Evolutionary conservation across 2,329 filamentous ascomycete species (phyloP).

Genomic region (Fusarium agapanthi): DNA sequence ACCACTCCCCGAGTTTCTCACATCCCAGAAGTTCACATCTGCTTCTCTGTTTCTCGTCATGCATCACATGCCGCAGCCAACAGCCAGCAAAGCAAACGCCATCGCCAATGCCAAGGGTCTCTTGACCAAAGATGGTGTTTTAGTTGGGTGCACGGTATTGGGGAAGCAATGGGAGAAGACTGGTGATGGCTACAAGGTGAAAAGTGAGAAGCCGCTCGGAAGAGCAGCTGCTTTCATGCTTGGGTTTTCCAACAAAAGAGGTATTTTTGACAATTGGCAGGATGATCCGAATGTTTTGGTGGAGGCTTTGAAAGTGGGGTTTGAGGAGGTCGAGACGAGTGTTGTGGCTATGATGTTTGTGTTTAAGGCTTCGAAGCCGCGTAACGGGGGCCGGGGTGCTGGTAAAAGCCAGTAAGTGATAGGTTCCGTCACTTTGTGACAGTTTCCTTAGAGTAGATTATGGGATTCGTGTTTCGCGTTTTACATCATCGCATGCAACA

Average conservation of each 20-base stretch:
- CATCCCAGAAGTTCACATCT: not conserved
- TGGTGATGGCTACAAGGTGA: not conserved
- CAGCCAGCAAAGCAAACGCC: not conserved
- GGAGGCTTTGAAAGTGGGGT: not conserved
- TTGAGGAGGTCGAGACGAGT: slow-evolving; percentile 10
- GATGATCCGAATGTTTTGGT: slow-evolving; percentile 1
- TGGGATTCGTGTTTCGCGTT: not conserved
- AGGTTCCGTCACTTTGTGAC: not conserved
- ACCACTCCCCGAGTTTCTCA: not conserved
- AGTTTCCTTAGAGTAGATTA: not conserved
- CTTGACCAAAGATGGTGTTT: not conserved
- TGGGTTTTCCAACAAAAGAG: slow-evolving; percentile 1
- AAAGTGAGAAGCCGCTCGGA: not conserved
- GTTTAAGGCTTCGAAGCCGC: slow-evolving; percentile 10
- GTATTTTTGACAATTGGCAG: slow-evolving; percentile 10
- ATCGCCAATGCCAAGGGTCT: not conserved
- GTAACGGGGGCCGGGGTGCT: fast-evolving
- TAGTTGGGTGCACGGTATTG: slow-evolving; percentile 2
- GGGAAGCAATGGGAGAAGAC: slow-evolving; percentile 17
- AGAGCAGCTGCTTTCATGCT: not conserved
- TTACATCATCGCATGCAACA: not conserved
- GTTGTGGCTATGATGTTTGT: slow-evolving; percentile 18
- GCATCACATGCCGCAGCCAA: slow-evolving; percentile 7
- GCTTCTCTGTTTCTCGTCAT: slow-evolving; percentile 9
- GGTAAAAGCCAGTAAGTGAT: not conserved